These are phyloP conservation scores for Oryza nivara DNA, from an alignment of 176 grass and related monocot genomes.

Conservation along the genomic window DNA sequence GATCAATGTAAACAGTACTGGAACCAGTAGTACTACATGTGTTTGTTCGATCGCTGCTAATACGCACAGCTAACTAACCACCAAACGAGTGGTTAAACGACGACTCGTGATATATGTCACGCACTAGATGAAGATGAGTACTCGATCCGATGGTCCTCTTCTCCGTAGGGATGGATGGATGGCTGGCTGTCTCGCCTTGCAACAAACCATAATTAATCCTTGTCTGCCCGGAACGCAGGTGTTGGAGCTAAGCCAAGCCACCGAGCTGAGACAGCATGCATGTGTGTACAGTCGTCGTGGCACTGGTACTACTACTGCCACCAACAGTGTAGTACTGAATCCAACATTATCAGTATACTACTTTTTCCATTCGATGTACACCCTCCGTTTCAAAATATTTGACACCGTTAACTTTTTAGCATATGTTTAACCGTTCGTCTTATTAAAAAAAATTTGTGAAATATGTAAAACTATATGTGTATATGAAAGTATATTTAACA, in stretches of 20 bases:
- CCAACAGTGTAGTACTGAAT: background rate
- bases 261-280: background rate
- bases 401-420: too few species aligned
- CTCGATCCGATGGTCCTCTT: background rate
- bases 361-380: background rate
- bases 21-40: background rate
- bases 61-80: background rate
- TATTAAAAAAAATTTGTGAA: too few species aligned
- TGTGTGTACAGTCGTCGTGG: background rate
- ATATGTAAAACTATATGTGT: too few species aligned
- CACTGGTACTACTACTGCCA: background rate
- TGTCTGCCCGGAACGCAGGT: background rate
- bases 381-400: too few species aligned
- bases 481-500: too few species aligned
- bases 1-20: background rate
- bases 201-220: constrained; percentile 15
- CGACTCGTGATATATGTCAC: background rate
- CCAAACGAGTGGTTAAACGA: constrained; percentile 1
- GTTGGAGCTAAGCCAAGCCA: background rate
- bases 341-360: background rate
- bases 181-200: background rate
- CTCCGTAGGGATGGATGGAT: too few species aligned
- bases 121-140: too few species aligned
- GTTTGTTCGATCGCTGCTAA: background rate
- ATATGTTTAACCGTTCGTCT: too few species aligned